These are phyloP conservation scores for Ceratobasidium sp. DNA, from an alignment of 1,284 basidiomycete genomes.

Conservation along the genomic window DNA sequence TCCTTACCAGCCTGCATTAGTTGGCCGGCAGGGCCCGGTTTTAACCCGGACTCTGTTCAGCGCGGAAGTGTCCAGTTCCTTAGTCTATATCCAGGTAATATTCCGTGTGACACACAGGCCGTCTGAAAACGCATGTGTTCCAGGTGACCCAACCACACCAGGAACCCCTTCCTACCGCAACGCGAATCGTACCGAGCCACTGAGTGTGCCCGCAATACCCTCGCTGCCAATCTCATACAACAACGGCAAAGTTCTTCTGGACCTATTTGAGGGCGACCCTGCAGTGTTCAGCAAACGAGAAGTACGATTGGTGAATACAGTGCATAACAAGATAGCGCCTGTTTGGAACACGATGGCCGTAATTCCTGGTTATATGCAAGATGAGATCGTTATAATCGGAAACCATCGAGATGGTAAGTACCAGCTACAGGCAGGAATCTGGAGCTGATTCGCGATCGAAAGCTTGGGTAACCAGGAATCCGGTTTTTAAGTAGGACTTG, in stretches of 20 bases:
- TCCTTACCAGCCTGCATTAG: slow-evolving; percentile 46
- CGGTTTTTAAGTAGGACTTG: neutral
- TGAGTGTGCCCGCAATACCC: slow-evolving; percentile 83
- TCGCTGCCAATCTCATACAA: slow-evolving; percentile 80
- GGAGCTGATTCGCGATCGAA: neutral
- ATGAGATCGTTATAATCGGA: slow-evolving; percentile 88
- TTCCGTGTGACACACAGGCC: neutral
- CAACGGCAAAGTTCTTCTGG: slow-evolving; percentile 70
- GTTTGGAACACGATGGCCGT: slow-evolving; percentile 90
- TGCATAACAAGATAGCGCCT: slow-evolving; percentile 78
- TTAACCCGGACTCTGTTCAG: slow-evolving; percentile 85
- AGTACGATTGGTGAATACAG: slow-evolving; percentile 73
- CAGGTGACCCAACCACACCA: slow-evolving; percentile 85
- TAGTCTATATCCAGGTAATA: slow-evolving; percentile 73
- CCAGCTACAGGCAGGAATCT: neutral
- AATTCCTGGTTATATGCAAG: slow-evolving; percentile 87
- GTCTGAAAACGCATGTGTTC: slow-evolving; percentile 32
- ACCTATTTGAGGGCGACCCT: slow-evolving; percentile 57
- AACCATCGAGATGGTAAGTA: slow-evolving; percentile 78
- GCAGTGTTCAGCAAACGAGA: slow-evolving; percentile 63
- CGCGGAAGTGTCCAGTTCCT: slow-evolving; percentile 89
- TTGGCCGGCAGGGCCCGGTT: slow-evolving; percentile 87
- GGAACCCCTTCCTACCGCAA: slow-evolving; percentile 89
- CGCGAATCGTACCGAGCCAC: slow-evolving; percentile 72
- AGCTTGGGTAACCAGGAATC: slow-evolving; percentile 31